Evolutionary conservation across 495 filamentous ascomycete species (phyloP).

Genomic region (Annulohypoxylon nitens): DNA sequence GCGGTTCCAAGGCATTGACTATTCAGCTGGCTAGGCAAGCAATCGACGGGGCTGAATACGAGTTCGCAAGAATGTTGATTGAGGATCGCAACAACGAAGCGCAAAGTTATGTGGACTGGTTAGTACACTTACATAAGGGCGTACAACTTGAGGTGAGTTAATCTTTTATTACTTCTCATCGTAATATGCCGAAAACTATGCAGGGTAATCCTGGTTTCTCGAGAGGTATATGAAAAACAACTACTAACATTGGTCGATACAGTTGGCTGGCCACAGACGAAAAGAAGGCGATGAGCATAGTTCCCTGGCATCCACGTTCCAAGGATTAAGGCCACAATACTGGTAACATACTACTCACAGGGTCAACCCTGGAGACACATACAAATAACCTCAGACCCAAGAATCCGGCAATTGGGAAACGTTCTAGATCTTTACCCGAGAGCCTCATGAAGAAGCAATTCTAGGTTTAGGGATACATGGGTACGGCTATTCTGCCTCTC

Average conservation of each 20-base stretch:
- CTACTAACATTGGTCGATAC: slow-evolving; percentile 22
- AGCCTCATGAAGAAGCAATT: slow-evolving; percentile 11
- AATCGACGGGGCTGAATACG: slow-evolving; percentile 93
- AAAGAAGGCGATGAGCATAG: slow-evolving; percentile 49
- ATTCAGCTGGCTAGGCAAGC: slow-evolving; percentile 94
- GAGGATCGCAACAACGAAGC: slow-evolving; percentile 99
- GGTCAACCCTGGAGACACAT: slow-evolving; percentile 2
- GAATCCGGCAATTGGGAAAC: slow-evolving; percentile 33
- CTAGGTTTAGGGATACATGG: slow-evolving; percentile 15
- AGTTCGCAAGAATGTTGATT: slow-evolving; percentile 90
- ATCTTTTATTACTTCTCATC: slow-evolving; percentile 12
- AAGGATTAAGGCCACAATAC: slow-evolving; percentile 52
- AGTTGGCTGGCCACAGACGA: slow-evolving; percentile 48
- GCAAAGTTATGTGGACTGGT: slow-evolving; percentile 97
- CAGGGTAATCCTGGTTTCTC: not conserved
- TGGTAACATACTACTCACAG: slow-evolving; percentile 42
- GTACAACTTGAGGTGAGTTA: slow-evolving; percentile 85
- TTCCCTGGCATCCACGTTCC: slow-evolving; percentile 48
- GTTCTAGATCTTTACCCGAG: slow-evolving; percentile 26
- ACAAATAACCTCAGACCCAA: slow-evolving; percentile 21
- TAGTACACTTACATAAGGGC: slow-evolving; percentile 93
- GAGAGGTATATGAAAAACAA: not conserved
- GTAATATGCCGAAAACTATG: slow-evolving; percentile 17
- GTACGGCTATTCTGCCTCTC: slow-evolving; percentile 3
- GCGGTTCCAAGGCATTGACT: slow-evolving; percentile 88